These are phyloP conservation scores for Kluyveromyces nonfermentans DNA, from an alignment of 805 yeast species.

Conservation along the genomic window DNA sequence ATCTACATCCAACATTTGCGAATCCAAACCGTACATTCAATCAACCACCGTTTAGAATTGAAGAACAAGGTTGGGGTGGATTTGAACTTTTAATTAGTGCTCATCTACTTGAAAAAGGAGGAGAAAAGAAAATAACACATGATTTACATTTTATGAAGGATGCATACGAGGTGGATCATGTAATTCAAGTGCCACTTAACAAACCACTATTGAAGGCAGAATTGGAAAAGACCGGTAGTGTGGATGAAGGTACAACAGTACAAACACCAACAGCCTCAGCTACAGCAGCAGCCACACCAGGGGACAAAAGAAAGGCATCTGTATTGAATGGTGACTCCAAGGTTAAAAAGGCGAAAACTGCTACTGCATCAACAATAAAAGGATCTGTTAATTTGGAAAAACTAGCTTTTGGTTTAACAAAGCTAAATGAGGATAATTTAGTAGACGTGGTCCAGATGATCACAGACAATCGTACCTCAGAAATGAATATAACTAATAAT, in stretches of 20 bases:
- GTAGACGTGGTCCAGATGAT: conserved; percentile 96
- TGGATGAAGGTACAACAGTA: conserved; percentile 42
- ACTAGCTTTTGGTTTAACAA: conserved; percentile 82
- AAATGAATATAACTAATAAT: conserved; percentile 91
- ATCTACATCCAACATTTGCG: conserved; percentile 88
- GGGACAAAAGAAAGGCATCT: conserved; percentile 22
- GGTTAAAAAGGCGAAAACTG: conserved; percentile 43
- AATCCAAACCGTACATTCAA: conserved; percentile 79
- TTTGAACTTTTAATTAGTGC: conserved; percentile 79
- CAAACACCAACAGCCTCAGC: conserved; percentile 11
- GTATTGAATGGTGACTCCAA: conserved; percentile 29
- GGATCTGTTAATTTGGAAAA: conserved; percentile 82
- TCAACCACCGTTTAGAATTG: conserved; percentile 76
- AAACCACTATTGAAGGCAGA: conserved; percentile 65
- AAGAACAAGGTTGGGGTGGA: conserved; percentile 98
- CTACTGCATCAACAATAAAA: conserved; percentile 39
- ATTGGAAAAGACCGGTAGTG: conserved; percentile 73
- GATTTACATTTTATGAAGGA: conserved; percentile 81
- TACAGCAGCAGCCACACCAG: conserved; percentile 16
- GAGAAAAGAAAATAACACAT: conserved; percentile 79
- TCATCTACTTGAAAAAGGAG: conserved; percentile 73
- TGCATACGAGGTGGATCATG: conserved; percentile 69
- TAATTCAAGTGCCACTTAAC: conserved; percentile 62
- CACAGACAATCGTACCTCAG: conserved; percentile 88
- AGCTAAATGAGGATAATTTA: conserved; percentile 83